These are phyloP conservation scores for Alternaria rosae DNA, from an alignment of 2,329 filamentous ascomycete genomes.

Conservation along the genomic window DNA sequence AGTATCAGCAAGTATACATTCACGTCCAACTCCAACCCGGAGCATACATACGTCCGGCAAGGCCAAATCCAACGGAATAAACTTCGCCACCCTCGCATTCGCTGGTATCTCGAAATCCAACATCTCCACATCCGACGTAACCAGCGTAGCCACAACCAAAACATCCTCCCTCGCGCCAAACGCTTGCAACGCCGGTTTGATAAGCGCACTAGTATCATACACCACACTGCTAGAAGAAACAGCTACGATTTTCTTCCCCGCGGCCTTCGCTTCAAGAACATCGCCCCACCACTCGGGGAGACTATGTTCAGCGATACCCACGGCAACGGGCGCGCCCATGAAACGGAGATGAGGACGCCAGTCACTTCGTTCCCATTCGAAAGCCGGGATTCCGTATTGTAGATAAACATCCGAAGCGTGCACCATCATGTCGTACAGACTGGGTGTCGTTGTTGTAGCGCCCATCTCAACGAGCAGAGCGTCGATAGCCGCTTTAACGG, in stretches of 20 bases:
- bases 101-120: slow-evolving; percentile 37
- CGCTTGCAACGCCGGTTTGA: slow-evolving; percentile 55
- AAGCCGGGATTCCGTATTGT: slow-evolving; percentile 46
- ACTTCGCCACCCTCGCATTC: slow-evolving; percentile 57
- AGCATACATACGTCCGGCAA: slow-evolving; percentile 37
- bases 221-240: slow-evolving; percentile 59
- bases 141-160: slow-evolving; percentile 47
- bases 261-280: slow-evolving; percentile 50
- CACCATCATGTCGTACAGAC: slow-evolving; percentile 31
- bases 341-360: slow-evolving; percentile 53
- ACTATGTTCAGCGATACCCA: slow-evolving; percentile 17
- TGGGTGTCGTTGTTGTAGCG: slow-evolving; percentile 1
- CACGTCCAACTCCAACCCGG: background rate
- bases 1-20: background rate
- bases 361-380: slow-evolving; percentile 48
- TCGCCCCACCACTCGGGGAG: slow-evolving; percentile 58
- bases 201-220: slow-evolving; percentile 50
- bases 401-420: slow-evolving; percentile 30
- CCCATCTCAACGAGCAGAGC: slow-evolving; percentile 14
- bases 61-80: slow-evolving; percentile 57
- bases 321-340: slow-evolving; percentile 44
- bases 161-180: slow-evolving; percentile 53
- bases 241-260: slow-evolving; percentile 50
- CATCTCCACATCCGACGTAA: slow-evolving; percentile 30
- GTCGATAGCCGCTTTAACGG: slow-evolving; percentile 16